Conservation (phyloP, 345 rosid genomes). For the Boechera retrofracta region DNA sequence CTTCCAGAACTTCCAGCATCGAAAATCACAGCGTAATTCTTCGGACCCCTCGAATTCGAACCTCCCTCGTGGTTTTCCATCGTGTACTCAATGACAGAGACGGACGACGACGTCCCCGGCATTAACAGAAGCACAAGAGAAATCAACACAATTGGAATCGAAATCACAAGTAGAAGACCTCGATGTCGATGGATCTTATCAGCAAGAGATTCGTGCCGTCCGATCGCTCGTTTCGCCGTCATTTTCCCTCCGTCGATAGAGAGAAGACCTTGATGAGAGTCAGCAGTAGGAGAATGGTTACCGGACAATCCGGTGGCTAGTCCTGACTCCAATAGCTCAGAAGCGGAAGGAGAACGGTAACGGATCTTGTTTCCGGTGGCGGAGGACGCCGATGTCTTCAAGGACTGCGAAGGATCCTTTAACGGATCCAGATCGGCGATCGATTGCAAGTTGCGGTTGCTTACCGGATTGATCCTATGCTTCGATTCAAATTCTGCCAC, state of each 20-base stretch:
- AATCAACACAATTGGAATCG: slow-evolving; percentile 69
- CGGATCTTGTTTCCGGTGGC: slow-evolving; percentile 80
- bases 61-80: slow-evolving; percentile 51
- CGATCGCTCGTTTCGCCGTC: slow-evolving; percentile 58
- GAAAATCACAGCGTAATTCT: slow-evolving; percentile 78
- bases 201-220: slow-evolving; percentile 58
- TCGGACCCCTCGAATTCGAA: slow-evolving; percentile 45
- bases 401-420: slow-evolving; percentile 68
- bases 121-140: slow-evolving; percentile 63
- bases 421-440: slow-evolving; percentile 73
- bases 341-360: slow-evolving; percentile 75
- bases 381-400: slow-evolving; percentile 59
- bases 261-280: slow-evolving; percentile 42
- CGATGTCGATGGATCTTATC: slow-evolving; percentile 84
- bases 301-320: slow-evolving; percentile 40
- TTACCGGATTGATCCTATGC: slow-evolving; percentile 12
- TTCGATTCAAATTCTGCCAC: slow-evolving; percentile 11
- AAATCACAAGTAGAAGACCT: slow-evolving; percentile 61
- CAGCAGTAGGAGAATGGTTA: slow-evolving; percentile 43
- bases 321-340: slow-evolving; percentile 58
- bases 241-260: slow-evolving; percentile 55
- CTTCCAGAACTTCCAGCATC: slow-evolving; percentile 99
- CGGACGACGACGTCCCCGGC: slow-evolving; percentile 63
- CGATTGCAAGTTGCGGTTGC: slow-evolving; percentile 7
- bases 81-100: slow-evolving; percentile 48